Base-by-base conservation (phyloP, 2,329 filamentous ascomycete species). In the Colletotrichum magnum region DNA sequence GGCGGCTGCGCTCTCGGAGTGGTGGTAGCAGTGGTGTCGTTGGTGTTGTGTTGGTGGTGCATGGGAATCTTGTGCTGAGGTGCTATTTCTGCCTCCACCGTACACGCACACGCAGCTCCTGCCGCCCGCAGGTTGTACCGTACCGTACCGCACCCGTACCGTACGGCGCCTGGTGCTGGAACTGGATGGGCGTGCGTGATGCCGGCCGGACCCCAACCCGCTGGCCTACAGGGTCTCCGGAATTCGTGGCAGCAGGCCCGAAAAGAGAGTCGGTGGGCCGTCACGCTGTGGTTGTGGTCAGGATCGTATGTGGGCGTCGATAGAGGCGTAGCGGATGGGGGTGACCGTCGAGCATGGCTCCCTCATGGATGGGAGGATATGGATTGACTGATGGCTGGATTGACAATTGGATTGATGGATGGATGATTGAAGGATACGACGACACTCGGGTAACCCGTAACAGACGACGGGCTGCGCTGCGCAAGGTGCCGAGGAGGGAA, bases 401-500 rank as follows among this genome's bases (percentile, higher is more conserved):
- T 36, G 32, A 36, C 9, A 10, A 10, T 10, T 36, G 32, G 32
- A 12, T 18, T 43, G 32, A 12, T 62, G 59, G 39, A 24, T 54
- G 50, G 59, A 7, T 45, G 51, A 16, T 45, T 26, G 59, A 56
- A 21, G 12, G 36, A 36, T 32, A 36, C 21, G 24, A 47, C 18
- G 56, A 47, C 9, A 47, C 4, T 32, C 13, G 21, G 39, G 21
- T 32, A 24, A 43, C 2, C 24, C 16, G 18, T 18, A 18, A 39
- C 28, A 32, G 36, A 24, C 45, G 18, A 26, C 28, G 45, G 16
- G 45, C 18, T 6, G 45, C 18, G 9, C 45, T 36, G 28, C n/a
- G 45, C 26, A 39, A 50, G 45, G 57, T 59, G 16, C 57, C 60
- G 52, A 47, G 59, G 62, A 56, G 39, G 60, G 52, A 68, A 64